Conservation (phyloP, 2,329 filamentous ascomycete genomes). For the Immersiporthe knoxdaviesiana region DNA sequence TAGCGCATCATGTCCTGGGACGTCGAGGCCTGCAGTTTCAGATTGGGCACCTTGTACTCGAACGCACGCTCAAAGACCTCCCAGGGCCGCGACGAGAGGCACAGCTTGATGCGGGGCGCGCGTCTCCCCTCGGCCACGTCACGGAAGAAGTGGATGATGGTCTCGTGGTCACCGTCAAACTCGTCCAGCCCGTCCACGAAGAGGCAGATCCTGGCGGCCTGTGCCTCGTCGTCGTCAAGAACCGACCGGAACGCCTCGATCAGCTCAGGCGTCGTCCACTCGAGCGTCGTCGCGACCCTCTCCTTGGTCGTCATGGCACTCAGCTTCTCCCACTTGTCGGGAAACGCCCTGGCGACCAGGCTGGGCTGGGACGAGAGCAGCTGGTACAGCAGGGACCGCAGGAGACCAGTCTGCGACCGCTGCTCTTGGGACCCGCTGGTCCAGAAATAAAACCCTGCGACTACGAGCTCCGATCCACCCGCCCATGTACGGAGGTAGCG, state of each 20-base stretch:
- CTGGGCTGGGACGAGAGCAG: constrained; percentile 36
- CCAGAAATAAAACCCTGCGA: constrained; percentile 51
- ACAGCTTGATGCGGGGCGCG: constrained; percentile 34
- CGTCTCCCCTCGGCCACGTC: constrained; percentile 26
- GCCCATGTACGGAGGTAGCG: constrained; percentile 37
- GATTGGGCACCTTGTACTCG: constrained; percentile 29
- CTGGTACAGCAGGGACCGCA: constrained; percentile 44
- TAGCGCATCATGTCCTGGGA: constrained; percentile 33
- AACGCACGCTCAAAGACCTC: constrained; percentile 35
- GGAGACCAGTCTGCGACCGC: constrained; percentile 42
- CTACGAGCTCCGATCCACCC: constrained; percentile 33
- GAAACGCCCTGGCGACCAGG: constrained; percentile 36
- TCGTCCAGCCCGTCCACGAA: constrained; percentile 37
- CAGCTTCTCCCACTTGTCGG: constrained; percentile 37
- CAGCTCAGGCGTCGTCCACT: constrained; percentile 40
- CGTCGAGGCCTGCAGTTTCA: constrained; percentile 35
- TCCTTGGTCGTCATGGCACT: constrained; percentile 36
- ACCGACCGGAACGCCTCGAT: constrained; percentile 34
- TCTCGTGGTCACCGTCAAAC: constrained; percentile 35
- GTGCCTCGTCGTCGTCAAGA: constrained; percentile 31
- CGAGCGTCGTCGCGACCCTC: constrained; percentile 36
- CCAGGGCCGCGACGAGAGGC: constrained; percentile 37
- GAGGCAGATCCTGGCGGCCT: constrained; percentile 32
- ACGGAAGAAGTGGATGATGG: constrained; percentile 33
- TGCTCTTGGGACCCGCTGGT: constrained; percentile 45